Percentiles rank a stretch among this genome's conserved stretches.
phyloP scores from a whole-genome alignment of 2,329 filamentous ascomycete genomes.

The Pochonia chlamydosporia region DNA sequence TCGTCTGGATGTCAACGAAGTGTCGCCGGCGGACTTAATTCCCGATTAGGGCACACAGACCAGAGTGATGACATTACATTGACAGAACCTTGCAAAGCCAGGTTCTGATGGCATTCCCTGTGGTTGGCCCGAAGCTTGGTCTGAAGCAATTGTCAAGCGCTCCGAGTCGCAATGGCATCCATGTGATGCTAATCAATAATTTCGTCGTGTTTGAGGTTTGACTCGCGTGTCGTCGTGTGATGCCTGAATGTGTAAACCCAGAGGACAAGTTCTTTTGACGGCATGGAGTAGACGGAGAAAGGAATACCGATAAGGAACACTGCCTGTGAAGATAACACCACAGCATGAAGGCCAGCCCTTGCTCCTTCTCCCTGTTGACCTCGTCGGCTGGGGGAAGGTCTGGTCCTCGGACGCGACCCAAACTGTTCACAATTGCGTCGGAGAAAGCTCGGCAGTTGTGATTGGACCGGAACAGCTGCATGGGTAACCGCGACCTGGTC shows the following conservation, averaged over 20 bases:
- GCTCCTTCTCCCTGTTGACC: too few species aligned
- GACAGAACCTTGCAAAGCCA: too few species aligned
- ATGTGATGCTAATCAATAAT: background rate
- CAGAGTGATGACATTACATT: background rate
- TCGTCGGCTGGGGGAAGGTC: too few species aligned
- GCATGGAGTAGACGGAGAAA: too few species aligned
- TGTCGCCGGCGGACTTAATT: slow-evolving; percentile 15
- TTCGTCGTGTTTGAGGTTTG: slow-evolving; percentile 3
- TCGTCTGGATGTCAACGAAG: background rate
- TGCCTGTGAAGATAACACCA: too few species aligned
- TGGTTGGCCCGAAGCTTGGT: background rate
- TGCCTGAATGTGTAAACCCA: background rate
- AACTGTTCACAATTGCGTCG: background rate
- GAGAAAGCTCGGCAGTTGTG: background rate
- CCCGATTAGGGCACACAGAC: slow-evolving; percentile 13
- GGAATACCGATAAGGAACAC: too few species aligned
- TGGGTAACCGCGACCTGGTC: too few species aligned
- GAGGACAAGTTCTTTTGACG: too few species aligned
- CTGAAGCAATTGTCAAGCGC: background rate
- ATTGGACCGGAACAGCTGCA: background rate
- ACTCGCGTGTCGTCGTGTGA: slow-evolving; percentile 2
- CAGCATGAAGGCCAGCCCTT: too few species aligned
- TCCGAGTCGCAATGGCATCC: background rate
- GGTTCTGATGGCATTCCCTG: background rate
- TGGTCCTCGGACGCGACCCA: background rate